These are phyloP conservation scores for Waitea zeae DNA, from an alignment of 1,284 basidiomycete genomes.

Conservation along the genomic window DNA sequence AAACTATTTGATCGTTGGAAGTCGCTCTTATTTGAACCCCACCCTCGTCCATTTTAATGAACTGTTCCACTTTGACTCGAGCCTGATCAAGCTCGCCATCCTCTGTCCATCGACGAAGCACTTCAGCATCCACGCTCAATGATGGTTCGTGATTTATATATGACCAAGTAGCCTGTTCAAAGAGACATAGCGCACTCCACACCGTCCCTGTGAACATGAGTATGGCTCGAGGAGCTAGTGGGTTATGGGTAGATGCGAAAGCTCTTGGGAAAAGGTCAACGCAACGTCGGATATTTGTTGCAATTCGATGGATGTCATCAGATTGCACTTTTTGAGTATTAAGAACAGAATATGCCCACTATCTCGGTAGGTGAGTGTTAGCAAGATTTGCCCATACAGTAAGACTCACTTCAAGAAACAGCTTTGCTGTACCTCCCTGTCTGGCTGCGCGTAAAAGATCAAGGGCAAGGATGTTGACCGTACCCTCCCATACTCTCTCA, in stretches of 20 bases:
- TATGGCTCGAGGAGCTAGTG: constrained; percentile 33
- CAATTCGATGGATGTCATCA: constrained; percentile 4
- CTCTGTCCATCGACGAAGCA: constrained; percentile 38
- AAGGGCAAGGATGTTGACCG: constrained; percentile 46
- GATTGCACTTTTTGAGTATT: constrained; percentile 16
- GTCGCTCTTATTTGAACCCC: too few species aligned
- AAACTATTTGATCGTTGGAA: too few species aligned
- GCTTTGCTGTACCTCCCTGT: constrained; percentile 9
- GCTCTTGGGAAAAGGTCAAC: constrained; percentile 16
- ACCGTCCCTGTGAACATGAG: constrained; percentile 37
- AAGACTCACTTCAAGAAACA: constrained; percentile 26
- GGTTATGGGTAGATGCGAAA: constrained; percentile 20
- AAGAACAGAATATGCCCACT: constrained; percentile 16
- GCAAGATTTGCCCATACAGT: constrained; percentile 18
- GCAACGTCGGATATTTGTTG: too few species aligned
- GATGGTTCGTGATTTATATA: constrained; percentile 14
- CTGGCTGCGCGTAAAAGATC: constrained; percentile 42
- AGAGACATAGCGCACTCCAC: constrained; percentile 31
- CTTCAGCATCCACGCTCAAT: constrained; percentile 25
- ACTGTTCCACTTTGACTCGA: constrained; percentile 21
- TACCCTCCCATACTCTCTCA: constrained; percentile 77
- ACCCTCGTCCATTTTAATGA: too few species aligned
- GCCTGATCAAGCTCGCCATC: constrained; percentile 28
- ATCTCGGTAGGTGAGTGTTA: constrained; percentile 12
- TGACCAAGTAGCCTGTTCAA: constrained; percentile 54